Conservation (phyloP, 1,284 basidiomycete genomes). For the Leccinum subrobustum region DNA sequence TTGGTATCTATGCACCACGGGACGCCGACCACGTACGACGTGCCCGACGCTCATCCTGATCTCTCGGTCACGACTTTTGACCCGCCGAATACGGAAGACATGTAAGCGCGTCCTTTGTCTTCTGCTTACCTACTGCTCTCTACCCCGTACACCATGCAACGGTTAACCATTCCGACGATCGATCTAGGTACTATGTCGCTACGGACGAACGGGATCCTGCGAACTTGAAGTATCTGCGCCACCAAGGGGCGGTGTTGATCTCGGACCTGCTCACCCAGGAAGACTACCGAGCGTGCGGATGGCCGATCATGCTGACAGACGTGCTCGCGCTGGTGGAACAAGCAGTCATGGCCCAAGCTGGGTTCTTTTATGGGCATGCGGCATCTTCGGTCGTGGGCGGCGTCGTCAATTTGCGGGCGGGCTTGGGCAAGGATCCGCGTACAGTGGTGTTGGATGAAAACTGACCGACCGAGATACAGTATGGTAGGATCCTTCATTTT, state of each 20-base stretch:
- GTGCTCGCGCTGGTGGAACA: conserved; percentile 47
- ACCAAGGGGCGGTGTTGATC: conserved; percentile 41
- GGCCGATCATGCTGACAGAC: conserved; percentile 45
- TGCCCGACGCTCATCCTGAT: conserved; percentile 29
- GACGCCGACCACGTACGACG: conserved; percentile 23
- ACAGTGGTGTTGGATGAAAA: conserved; percentile 34
- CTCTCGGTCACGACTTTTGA: conserved; percentile 17
- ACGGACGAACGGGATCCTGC: conserved; percentile 45
- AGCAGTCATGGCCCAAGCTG: conserved; percentile 36
- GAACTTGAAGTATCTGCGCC: conserved; percentile 36
- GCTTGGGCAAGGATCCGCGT: conserved; percentile 37
- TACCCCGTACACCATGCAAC: background rate
- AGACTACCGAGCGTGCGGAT: conserved; percentile 33
- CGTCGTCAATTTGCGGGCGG: conserved; percentile 42
- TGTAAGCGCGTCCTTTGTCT: conserved; percentile 14
- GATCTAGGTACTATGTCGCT: conserved; percentile 43
- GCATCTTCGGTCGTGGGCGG: conserved; percentile 45
- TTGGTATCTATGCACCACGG: conserved; percentile 26
- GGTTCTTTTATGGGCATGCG: conserved; percentile 46
- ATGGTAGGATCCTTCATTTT: background rate
- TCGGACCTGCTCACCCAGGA: conserved; percentile 35
- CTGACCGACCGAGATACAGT: conserved; percentile 5
- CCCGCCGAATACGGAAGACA: conserved; percentile 27
- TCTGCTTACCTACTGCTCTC: background rate
- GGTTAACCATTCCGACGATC: background rate